Evolutionary conservation across 805 yeast genomes (phyloP).

Genomic region (Candida peoriensis): DNA sequence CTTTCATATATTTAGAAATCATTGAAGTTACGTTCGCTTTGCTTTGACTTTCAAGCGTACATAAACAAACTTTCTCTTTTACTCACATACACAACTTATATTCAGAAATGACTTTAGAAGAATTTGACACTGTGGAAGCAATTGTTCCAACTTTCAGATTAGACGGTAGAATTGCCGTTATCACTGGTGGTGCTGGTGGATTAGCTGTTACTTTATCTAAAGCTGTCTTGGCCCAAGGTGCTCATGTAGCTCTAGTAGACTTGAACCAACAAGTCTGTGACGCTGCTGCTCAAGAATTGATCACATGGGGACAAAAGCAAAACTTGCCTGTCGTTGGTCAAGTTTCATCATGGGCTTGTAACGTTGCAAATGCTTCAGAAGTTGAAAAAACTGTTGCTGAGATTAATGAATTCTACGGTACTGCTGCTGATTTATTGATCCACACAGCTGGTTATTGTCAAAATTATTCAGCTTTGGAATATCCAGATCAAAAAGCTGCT

Average conservation of each 20-base stretch:
- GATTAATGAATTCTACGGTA: conserved; percentile 53
- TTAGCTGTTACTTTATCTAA: conserved; percentile 59
- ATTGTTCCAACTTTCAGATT: conserved; percentile 57
- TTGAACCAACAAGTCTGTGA: conserved; percentile 56
- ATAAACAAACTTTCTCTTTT: not conserved
- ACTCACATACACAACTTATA: not conserved
- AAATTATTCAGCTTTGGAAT: conserved; percentile 71
- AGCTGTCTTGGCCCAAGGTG: conserved; percentile 71
- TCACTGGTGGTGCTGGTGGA: conserved; percentile 84
- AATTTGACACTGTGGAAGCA: conserved; percentile 16
- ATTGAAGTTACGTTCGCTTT: too few relatives aligned
- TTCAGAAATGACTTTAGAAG: conserved; percentile 13
- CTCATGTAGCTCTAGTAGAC: conserved; percentile 69
- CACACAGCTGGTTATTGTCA: conserved; percentile 87
- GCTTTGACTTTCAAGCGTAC: too few relatives aligned
- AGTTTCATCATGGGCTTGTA: conserved; percentile 65
- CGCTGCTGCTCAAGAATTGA: conserved; percentile 46
- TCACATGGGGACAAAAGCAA: conserved; percentile 41
- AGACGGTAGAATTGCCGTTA: conserved; percentile 64
- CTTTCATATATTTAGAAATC: too few relatives aligned
- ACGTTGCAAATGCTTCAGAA: conserved; percentile 58
- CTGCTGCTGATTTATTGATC: conserved; percentile 58
- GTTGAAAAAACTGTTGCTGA: conserved; percentile 53
- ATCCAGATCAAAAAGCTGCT: conserved; percentile 68
- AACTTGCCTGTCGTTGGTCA: conserved; percentile 27